Conservation (phyloP, 768 basidiomycete species). For the Russula griseocarnosa region DNA sequence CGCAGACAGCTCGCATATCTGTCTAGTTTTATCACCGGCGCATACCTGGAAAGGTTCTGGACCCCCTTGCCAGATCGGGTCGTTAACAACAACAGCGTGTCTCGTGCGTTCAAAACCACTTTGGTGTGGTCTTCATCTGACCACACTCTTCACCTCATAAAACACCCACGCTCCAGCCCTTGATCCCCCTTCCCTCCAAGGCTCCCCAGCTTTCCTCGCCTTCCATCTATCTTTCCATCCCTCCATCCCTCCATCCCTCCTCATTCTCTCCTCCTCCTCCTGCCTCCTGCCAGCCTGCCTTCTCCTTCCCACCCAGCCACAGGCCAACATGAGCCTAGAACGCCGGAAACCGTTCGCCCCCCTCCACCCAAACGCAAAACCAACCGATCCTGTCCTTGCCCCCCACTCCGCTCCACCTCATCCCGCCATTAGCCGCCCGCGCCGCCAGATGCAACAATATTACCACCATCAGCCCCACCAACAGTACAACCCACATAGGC, state of each 20-base stretch:
- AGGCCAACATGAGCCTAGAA: conserved; percentile 18
- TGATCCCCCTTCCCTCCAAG: conserved; percentile 12
- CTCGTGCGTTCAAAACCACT: conserved; percentile 12
- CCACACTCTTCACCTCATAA: conserved; percentile 26
- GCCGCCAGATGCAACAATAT: conserved; percentile 15
- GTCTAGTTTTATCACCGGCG: conserved; percentile 16
- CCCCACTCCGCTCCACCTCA: neutral
- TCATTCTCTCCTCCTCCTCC: neutral
- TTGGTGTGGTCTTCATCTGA: conserved; percentile 19
- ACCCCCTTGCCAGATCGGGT: conserved; percentile 20
- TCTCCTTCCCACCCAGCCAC: neutral
- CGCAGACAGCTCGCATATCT: conserved; percentile 11
- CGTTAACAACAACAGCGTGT: conserved; percentile 23
- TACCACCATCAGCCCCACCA: conserved; percentile 2
- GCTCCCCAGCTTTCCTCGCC: conserved; percentile 3
- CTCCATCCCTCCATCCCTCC: neutral
- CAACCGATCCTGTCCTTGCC: neutral
- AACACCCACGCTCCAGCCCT: conserved; percentile 15
- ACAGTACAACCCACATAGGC: conserved; percentile 13
- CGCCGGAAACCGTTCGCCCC: conserved; percentile 19
- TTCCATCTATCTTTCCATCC: conserved; percentile 1
- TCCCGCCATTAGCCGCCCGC: conserved; percentile 18
- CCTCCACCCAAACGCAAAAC: conserved; percentile 10
- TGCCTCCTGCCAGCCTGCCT: neutral
- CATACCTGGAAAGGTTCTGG: conserved; percentile 15